Conservation (phyloP, 768 basidiomycete genomes). For the Rickenella mellea region DNA sequence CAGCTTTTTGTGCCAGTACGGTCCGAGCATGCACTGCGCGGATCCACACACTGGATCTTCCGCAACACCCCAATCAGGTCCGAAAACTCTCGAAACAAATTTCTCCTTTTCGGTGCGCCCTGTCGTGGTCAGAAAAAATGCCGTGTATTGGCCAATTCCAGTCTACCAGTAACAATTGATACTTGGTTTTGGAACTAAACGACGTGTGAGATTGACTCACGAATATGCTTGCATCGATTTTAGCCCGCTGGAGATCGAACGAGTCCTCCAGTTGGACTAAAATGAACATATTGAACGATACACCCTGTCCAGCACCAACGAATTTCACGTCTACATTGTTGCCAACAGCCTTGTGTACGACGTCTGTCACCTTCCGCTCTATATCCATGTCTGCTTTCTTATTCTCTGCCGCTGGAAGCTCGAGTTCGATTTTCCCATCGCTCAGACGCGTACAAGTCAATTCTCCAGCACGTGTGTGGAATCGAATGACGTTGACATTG, state of each 20-base stretch:
- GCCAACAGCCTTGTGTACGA: conserved; percentile 29
- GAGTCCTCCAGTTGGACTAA: conserved; percentile 32
- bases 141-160: conserved; percentile 22
- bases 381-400: conserved; percentile 21
- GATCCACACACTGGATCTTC: conserved; percentile 50
- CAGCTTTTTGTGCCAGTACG: conserved; percentile 38
- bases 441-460: conserved; percentile 19
- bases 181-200: background rate
- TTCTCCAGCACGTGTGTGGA: conserved; percentile 22
- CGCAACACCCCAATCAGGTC: conserved; percentile 20
- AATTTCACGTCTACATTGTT: conserved; percentile 27
- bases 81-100: conserved; percentile 45
- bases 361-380: conserved; percentile 17
- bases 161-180: background rate
- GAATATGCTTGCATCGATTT: conserved; percentile 22
- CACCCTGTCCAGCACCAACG: conserved; percentile 22
- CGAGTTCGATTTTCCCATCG: conserved; percentile 23
- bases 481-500: conserved; percentile 3
- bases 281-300: conserved; percentile 24
- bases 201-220: conserved; percentile 18
- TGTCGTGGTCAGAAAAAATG: conserved; percentile 31
- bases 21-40: conserved; percentile 38
- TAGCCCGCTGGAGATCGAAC: conserved; percentile 24
- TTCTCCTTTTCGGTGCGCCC: conserved; percentile 20
- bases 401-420: conserved; percentile 21